Evolutionary conservation across 1,284 basidiomycete species (phyloP).

Genomic region (Puccinia sorghi): DNA sequence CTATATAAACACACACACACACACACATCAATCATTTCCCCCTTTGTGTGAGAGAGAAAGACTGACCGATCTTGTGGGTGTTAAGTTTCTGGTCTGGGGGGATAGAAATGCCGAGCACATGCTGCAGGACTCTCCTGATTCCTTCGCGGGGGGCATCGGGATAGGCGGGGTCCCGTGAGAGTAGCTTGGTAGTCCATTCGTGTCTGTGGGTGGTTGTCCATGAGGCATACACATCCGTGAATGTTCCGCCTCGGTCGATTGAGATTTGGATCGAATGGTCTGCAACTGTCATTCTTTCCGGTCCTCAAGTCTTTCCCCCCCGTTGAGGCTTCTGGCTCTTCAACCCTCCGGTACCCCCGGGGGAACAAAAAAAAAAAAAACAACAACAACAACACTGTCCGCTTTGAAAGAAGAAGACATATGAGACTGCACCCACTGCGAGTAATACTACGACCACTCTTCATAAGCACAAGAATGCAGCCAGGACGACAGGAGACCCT

Average conservation of each 20-base stretch:
- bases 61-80: slow-evolving; percentile 77
- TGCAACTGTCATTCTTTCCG: slow-evolving; percentile 52
- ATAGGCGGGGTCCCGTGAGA: slow-evolving; percentile 66
- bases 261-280: slow-evolving; percentile 58
- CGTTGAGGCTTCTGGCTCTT: no score
- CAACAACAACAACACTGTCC: no score
- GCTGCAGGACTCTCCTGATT: slow-evolving; percentile 84
- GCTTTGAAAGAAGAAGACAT: no score
- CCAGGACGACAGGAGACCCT: background rate
- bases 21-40: slow-evolving; percentile 59
- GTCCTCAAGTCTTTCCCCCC: no score
- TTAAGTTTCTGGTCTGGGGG: slow-evolving; percentile 69
- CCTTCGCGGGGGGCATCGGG: slow-evolving; percentile 91
- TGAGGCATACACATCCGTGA: slow-evolving; percentile 58
- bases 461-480: no score
- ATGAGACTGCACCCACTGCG: no score
- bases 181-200: slow-evolving; percentile 60
- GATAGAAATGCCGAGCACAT: slow-evolving; percentile 69
- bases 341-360: no score
- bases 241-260: slow-evolving; percentile 55
- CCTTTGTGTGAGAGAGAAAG: background rate
- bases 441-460: no score
- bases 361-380: no score
- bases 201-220: slow-evolving; percentile 49
- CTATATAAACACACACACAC: slow-evolving; percentile 60